These are phyloP conservation scores for Scleromitrula shiraiana DNA, from an alignment of 2,329 filamentous ascomycete genomes.

Conservation along the genomic window DNA sequence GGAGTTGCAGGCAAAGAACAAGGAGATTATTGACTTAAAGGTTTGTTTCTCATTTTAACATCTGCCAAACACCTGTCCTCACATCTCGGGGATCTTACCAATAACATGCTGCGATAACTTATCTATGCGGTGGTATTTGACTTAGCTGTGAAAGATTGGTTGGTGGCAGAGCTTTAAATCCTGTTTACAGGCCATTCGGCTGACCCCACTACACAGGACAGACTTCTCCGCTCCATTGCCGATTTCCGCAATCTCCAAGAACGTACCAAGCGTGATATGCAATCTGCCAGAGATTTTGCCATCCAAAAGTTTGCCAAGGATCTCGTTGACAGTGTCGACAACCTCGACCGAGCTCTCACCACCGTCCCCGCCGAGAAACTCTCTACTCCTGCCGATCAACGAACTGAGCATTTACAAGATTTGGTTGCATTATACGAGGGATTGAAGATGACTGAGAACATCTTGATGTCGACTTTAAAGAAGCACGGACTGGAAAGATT, in stretches of 20 bases:
- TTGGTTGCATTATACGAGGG: slow-evolving; percentile 77
- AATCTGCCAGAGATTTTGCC: slow-evolving; percentile 81
- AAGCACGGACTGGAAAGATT: slow-evolving; percentile 93
- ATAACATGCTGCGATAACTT: too few species aligned
- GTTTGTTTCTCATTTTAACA: slow-evolving; percentile 40
- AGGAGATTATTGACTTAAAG: slow-evolving; percentile 76
- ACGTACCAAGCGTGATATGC: slow-evolving; percentile 83
- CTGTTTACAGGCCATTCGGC: not conserved
- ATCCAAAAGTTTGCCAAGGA: slow-evolving; percentile 93
- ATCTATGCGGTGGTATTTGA: too few species aligned
- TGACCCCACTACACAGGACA: slow-evolving; percentile 56
- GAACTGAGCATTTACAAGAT: slow-evolving; percentile 55
- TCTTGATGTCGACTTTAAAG: slow-evolving; percentile 79
- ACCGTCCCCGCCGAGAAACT: slow-evolving; percentile 73
- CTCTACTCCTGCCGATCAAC: slow-evolving; percentile 38
- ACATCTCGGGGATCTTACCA: too few species aligned
- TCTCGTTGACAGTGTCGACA: slow-evolving; percentile 90
- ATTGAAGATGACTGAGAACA: slow-evolving; percentile 88
- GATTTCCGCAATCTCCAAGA: slow-evolving; percentile 98
- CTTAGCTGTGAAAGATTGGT: not conserved
- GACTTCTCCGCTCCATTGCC: slow-evolving; percentile 86
- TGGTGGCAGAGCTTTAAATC: not conserved
- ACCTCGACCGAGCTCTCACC: slow-evolving; percentile 84
- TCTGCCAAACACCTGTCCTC: not conserved
- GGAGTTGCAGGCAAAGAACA: slow-evolving; percentile 64